Evolutionary conservation across 352 stramenopile species (phyloP).

Genomic region (Pythium aristosporum): DNA sequence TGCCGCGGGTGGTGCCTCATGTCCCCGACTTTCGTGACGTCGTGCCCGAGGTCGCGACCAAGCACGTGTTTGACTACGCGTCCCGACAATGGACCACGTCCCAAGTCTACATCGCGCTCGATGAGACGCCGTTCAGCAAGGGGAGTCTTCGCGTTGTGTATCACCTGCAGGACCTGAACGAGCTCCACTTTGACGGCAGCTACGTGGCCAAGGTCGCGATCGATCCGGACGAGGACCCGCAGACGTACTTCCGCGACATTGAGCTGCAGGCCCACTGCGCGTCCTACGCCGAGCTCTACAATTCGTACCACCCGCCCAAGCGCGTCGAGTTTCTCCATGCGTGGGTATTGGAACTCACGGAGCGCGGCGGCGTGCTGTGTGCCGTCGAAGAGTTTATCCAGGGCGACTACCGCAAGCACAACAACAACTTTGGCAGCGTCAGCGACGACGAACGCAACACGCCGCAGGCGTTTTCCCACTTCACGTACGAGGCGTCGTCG

Average conservation of each 20-base stretch:
- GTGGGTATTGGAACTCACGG: conserved; percentile 79
- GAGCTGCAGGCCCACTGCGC: conserved; percentile 86
- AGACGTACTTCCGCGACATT: conserved; percentile 89
- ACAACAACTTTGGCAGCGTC: conserved; percentile 88
- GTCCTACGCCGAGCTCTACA: conserved; percentile 84
- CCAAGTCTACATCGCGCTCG: conserved; percentile 69
- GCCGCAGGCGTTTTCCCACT: conserved; percentile 91
- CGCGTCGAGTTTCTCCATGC: conserved; percentile 80
- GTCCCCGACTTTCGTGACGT: conserved; percentile 63
- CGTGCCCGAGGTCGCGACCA: conserved; percentile 56
- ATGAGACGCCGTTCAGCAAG: conserved; percentile 83
- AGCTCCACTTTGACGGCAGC: conserved; percentile 34
- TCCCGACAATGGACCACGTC: conserved; percentile 69
- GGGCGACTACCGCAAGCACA: conserved; percentile 87
- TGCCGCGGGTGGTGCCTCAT: conserved; percentile 80
- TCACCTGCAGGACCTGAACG: conserved; percentile 69
- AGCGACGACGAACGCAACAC: conserved; percentile 86
- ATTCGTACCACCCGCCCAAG: conserved; percentile 82
- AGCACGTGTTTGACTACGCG: conserved; percentile 82
- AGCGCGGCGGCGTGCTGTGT: conserved; percentile 69
- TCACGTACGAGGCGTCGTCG: conserved; percentile 93
- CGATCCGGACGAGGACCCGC: conserved; percentile 81
- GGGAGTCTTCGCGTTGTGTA: conserved; percentile 80
- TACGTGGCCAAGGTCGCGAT: conserved; percentile 88
- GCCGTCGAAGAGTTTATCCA: conserved; percentile 81